These are phyloP conservation scores for Brassica cretica DNA, from an alignment of 345 rosid species.

Conservation along the genomic window DNA sequence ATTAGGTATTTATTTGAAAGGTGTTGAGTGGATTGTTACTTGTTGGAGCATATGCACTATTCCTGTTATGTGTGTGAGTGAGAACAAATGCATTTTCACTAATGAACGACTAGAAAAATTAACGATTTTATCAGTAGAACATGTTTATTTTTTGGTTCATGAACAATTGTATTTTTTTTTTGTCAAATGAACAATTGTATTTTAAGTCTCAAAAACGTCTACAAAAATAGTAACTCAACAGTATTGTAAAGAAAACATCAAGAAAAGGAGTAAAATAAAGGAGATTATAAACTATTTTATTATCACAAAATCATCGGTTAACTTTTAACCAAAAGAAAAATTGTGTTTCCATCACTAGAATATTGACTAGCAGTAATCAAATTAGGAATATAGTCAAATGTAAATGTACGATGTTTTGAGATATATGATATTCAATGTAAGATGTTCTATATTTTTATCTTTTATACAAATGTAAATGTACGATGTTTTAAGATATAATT, in stretches of 20 bases:
- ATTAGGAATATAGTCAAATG: too few species aligned
- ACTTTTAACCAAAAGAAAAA: not conserved
- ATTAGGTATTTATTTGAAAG: not conserved
- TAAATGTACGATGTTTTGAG: too few species aligned
- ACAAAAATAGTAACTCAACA: not conserved
- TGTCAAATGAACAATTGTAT: too few species aligned
- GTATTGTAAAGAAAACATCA: not conserved
- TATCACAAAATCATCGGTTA: not conserved
- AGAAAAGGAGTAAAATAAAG: not conserved
- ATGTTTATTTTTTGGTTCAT: not conserved
- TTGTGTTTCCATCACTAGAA: not conserved
- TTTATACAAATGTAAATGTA: too few species aligned
- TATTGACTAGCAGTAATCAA: too few species aligned
- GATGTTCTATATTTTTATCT: too few species aligned
- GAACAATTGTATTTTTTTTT: too few species aligned
- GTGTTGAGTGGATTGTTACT: conserved; percentile 19
- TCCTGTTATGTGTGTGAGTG: not conserved
- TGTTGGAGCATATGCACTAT: conserved; percentile 13
- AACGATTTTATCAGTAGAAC: not conserved
- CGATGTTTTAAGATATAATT: too few species aligned
- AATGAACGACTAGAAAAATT: too few species aligned
- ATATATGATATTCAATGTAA: too few species aligned
- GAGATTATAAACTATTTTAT: not conserved
- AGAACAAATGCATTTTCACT: not conserved
- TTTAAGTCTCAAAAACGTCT: too few species aligned